phyloP scores from a whole-genome alignment of 1,139 yeast species.

The Candida tropicalis region DNA sequence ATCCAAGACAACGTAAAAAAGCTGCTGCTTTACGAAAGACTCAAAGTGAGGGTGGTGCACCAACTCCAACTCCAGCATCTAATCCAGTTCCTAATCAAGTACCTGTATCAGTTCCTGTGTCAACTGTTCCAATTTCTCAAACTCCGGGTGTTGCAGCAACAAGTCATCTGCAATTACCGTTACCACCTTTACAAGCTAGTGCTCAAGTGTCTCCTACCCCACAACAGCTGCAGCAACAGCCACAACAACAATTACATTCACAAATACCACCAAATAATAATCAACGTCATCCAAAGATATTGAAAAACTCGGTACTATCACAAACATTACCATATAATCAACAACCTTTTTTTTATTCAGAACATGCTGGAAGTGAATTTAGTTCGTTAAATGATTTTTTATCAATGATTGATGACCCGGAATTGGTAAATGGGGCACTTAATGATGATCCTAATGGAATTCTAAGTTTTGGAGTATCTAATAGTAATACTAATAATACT shows the following conservation, averaged over 20 bases:
- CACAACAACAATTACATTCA: conserved; percentile 10
- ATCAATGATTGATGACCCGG: conserved; percentile 88
- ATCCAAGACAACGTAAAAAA: conserved; percentile 44
- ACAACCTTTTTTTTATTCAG: conserved; percentile 81
- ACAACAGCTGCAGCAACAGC: conserved; percentile 10
- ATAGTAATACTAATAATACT: conserved; percentile 11
- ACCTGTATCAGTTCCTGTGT: conserved; percentile 1
- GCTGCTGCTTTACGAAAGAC: conserved; percentile 31
- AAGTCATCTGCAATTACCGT: conserved; percentile 11
- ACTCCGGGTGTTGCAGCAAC: background rate
- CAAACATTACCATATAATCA: conserved; percentile 56
- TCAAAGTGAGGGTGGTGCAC: conserved; percentile 15
- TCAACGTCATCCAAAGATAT: conserved; percentile 14
- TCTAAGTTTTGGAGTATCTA: conserved; percentile 25
- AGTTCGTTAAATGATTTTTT: conserved; percentile 87
- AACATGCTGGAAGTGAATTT: conserved; percentile 92
- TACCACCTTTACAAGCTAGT: conserved; percentile 12
- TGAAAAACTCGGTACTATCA: conserved; percentile 37
- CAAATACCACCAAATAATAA: conserved; percentile 11
- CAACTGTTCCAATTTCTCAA: conserved; percentile 9
- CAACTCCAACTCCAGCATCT: conserved; percentile 11
- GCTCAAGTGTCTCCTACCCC: conserved; percentile 3
- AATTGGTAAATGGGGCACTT: conserved; percentile 54
- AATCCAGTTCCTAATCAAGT: background rate
- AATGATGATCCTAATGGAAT: conserved; percentile 37